phyloP scores from a whole-genome alignment of 2,329 filamentous ascomycete genomes.

The Pleurostoma richardsiae region DNA sequence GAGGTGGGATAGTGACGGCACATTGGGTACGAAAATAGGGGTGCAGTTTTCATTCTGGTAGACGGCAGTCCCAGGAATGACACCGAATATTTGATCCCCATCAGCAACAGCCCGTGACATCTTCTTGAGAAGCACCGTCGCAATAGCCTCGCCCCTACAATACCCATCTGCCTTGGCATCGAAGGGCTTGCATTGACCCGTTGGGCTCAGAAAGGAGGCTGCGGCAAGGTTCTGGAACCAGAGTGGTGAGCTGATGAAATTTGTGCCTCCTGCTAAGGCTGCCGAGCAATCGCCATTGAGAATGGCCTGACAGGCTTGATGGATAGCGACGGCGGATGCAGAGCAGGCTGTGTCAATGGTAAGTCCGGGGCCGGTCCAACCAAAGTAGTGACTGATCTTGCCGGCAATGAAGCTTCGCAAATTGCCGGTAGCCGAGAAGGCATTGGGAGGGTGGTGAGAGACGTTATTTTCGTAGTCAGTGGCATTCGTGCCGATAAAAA shows the following conservation, averaged over 20 bases:
- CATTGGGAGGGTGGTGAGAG: conserved; percentile 24
- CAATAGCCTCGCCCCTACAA: conserved; percentile 43
- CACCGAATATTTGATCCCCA: conserved; percentile 35
- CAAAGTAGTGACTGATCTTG: conserved; percentile 26
- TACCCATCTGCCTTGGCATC: conserved; percentile 38
- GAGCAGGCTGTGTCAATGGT: conserved; percentile 31
- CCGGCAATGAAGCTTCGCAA: conserved; percentile 19
- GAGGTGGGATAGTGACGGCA: conserved; percentile 18
- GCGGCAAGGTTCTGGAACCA: conserved; percentile 14
- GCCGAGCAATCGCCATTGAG: conserved; percentile 17
- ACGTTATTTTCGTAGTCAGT: conserved; percentile 35
- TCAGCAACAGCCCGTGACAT: conserved; percentile 39
- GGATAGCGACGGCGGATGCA: conserved; percentile 27
- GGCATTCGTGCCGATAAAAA: conserved; percentile 26
- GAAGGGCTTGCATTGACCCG: conserved; percentile 26
- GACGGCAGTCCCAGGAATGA: conserved; percentile 29
- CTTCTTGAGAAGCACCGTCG: conserved; percentile 39
- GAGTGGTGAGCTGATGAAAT: conserved; percentile 20
- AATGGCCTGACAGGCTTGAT: conserved; percentile 26
- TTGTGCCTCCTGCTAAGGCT: conserved; percentile 24
- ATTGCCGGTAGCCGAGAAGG: conserved; percentile 25
- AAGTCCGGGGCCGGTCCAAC: conserved; percentile 25
- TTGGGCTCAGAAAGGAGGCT: conserved; percentile 24
- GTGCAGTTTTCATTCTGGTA: conserved; percentile 35
- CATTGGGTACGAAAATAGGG: conserved; percentile 20